A percentile compares a stretch with the other conserved stretches of the same genome.
Conservation (phyloP, 345 rosid species). For the Populus nigra region DNA sequence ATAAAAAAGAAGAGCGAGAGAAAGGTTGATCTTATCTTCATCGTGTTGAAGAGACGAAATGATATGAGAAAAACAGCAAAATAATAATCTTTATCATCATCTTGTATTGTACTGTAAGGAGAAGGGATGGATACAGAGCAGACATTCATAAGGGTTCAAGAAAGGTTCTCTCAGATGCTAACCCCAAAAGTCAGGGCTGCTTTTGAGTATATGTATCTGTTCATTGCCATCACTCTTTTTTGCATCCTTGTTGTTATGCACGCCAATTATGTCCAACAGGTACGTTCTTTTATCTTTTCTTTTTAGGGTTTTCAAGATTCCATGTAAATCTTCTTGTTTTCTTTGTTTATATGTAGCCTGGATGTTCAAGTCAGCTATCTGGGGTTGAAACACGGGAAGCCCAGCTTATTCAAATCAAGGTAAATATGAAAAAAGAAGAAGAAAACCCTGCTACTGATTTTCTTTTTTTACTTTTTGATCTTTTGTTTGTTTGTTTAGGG, state of each 20-base stretch:
- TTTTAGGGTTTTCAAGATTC: not conserved
- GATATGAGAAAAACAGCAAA: not conserved
- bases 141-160: slow-evolving; percentile 91
- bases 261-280: slow-evolving; percentile 99
- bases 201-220: slow-evolving; percentile 76
- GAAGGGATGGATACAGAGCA: slow-evolving; percentile 93
- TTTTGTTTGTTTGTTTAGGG: slow-evolving; percentile 6
- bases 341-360: slow-evolving; percentile 55
- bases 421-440: not conserved
- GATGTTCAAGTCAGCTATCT: slow-evolving; percentile 87
- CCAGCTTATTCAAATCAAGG: slow-evolving; percentile 84
- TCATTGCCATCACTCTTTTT: slow-evolving; percentile 78
- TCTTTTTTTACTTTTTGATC: not conserved
- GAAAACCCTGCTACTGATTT: not conserved
- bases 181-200: slow-evolving; percentile 73
- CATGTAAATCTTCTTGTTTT: not conserved
- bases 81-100: too few relatives aligned
- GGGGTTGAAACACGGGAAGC: slow-evolving; percentile 54
- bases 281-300: slow-evolving; percentile 4
- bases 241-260: slow-evolving; percentile 96
- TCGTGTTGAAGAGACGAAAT: not conserved
- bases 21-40: not conserved
- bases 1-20: not conserved
- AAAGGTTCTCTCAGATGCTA: slow-evolving; percentile 87
- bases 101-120: not conserved